Evolutionary conservation across 805 yeast genomes (phyloP).

Genomic region (Pichia rugopelliculosa): DNA sequence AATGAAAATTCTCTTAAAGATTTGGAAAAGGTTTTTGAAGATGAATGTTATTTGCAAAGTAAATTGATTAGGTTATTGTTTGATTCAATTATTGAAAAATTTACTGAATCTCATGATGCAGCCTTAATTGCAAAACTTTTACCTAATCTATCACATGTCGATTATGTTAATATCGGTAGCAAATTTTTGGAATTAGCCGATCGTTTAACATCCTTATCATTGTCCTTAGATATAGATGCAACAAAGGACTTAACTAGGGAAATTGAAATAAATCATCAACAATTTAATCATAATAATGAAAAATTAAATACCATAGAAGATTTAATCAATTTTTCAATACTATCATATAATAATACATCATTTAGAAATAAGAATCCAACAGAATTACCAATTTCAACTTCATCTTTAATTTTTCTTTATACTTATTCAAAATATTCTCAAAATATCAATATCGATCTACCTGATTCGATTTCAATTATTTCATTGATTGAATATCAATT

Average conservation of each 20-base stretch:
- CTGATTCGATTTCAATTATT: constrained; percentile 10
- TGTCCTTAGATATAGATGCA: constrained; percentile 61
- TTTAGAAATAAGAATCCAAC: constrained; percentile 11
- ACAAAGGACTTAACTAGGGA: constrained; percentile 31
- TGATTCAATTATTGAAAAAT: constrained; percentile 38
- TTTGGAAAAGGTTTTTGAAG: constrained; percentile 34
- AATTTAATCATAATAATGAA: constrained; percentile 30
- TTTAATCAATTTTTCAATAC: constrained; percentile 34
- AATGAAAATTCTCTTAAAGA: constrained; percentile 33
- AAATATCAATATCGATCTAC: constrained; percentile 1
- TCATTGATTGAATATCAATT: constrained; percentile 35
- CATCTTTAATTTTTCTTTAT: constrained; percentile 12
- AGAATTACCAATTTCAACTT: constrained; percentile 11
- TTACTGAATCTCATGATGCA: background rate
- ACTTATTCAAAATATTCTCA: constrained; percentile 21
- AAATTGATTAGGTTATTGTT: constrained; percentile 52
- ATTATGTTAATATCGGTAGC: background rate
- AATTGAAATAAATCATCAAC: constrained; percentile 31
- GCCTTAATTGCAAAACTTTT: background rate
- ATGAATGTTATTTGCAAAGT: constrained; percentile 58
- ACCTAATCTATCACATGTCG: background rate
- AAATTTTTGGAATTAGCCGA: constrained; percentile 17
- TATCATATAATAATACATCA: constrained; percentile 32
- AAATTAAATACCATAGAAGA: constrained; percentile 29
- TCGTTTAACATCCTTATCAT: constrained; percentile 36